A percentile compares a stretch with the other conserved stretches of the same genome.
These are phyloP conservation scores for Tylopilus sp. DNA, from an alignment of 768 basidiomycete genomes.

Conservation along the genomic window DNA sequence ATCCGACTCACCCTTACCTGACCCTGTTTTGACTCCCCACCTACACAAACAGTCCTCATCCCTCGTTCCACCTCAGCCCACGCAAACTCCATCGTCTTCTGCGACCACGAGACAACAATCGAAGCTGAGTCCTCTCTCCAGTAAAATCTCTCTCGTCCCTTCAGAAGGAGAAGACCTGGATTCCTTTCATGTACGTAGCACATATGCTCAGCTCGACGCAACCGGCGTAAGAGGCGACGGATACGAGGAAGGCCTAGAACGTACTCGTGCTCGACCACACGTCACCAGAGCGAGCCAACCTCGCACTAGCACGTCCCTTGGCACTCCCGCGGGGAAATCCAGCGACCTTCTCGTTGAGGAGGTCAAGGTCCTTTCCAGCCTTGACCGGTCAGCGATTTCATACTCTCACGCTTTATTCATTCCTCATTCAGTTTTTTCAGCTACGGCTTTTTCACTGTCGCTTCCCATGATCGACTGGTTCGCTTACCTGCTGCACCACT, in stretches of 20 bases:
- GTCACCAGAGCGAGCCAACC: conserved; percentile 55
- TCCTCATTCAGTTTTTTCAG: conserved; percentile 40
- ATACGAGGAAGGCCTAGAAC: conserved; percentile 89
- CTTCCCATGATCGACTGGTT: conserved; percentile 82
- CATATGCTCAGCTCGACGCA: conserved; percentile 86
- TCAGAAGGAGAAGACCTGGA: conserved; percentile 81
- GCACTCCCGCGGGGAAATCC: conserved; percentile 56
- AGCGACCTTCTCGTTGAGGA: conserved; percentile 73
- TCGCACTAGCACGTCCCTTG: conserved; percentile 52
- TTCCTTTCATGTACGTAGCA: conserved; percentile 77
- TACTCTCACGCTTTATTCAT: background rate
- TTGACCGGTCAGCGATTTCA: conserved; percentile 73
- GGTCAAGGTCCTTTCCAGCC: conserved; percentile 60
- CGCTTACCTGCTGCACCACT: conserved; percentile 62
- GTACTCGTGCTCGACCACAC: conserved; percentile 74
- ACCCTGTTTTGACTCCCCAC: conserved; percentile 17
- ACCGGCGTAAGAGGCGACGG: conserved; percentile 95
- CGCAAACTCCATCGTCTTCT: conserved; percentile 35
- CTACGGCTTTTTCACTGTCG: conserved; percentile 86
- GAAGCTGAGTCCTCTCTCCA: conserved; percentile 37
- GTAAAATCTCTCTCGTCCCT: conserved; percentile 60
- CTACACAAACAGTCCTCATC: conserved; percentile 20
- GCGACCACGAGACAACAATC: conserved; percentile 25
- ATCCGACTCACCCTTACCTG: conserved; percentile 25
- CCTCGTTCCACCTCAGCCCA: conserved; percentile 27